Percentiles rank a stretch among this genome's conserved stretches.
These are phyloP conservation scores for Fraxinus ornus DNA, from an alignment of 305 asterid species.

Conservation along the genomic window DNA sequence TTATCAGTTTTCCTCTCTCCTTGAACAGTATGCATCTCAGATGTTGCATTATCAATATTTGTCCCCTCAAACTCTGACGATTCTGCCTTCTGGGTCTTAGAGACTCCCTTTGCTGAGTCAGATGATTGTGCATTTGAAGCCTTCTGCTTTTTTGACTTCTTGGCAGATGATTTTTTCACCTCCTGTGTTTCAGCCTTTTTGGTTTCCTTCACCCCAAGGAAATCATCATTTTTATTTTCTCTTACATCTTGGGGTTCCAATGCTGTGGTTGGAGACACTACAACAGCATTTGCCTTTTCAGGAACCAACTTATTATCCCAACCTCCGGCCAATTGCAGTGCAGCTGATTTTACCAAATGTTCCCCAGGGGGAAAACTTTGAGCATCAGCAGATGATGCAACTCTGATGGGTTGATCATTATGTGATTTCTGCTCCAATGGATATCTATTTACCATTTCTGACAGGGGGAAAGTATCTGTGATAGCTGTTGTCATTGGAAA, in stretches of 20 bases:
- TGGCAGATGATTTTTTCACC: conserved; percentile 58
- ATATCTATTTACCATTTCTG: conserved; percentile 27
- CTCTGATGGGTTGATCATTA: conserved; percentile 29
- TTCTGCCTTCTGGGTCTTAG: conserved; percentile 43
- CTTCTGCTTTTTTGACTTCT: conserved; percentile 77
- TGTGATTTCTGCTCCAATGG: conserved; percentile 24
- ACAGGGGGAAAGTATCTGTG: conserved; percentile 22
- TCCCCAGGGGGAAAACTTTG: conserved; percentile 30
- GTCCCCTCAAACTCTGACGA: conserved; percentile 37
- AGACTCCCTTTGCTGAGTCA: conserved; percentile 34
- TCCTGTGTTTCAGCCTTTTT: conserved; percentile 45
- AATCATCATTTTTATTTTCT: conserved; percentile 28
- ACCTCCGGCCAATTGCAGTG: conserved; percentile 22
- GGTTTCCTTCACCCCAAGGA: conserved; percentile 39
- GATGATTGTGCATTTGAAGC: conserved; percentile 44
- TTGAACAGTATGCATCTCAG: conserved; percentile 29
- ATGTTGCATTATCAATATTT: conserved; percentile 26
- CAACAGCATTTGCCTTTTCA: conserved; percentile 27
- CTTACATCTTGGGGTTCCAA: conserved; percentile 28
- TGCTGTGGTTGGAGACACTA: conserved; percentile 24
- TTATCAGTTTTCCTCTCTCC: conserved; percentile 31
- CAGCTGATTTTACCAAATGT: conserved; percentile 26
- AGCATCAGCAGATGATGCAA: conserved; percentile 20
- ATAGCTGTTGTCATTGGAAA: conserved; percentile 25
- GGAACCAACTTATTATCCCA: conserved; percentile 23